Conservation (phyloP, 2,329 filamentous ascomycete genomes). For the Aureobasidium sp. region DNA sequence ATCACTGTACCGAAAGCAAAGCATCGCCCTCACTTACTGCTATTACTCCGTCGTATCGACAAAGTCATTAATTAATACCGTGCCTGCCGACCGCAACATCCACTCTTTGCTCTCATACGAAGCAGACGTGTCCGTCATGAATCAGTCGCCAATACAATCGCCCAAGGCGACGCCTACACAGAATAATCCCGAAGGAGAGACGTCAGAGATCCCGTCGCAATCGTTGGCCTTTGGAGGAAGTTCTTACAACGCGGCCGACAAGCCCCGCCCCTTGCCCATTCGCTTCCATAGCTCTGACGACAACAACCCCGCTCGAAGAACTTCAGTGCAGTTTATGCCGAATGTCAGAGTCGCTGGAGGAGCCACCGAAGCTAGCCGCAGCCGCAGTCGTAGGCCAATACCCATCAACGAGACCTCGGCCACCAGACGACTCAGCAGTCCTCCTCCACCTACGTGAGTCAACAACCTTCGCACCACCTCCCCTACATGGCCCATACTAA, state of each 20-base stretch:
- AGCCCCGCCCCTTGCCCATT: slow-evolving; percentile 19
- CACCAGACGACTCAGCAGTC: slow-evolving; percentile 19
- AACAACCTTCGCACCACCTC: background rate
- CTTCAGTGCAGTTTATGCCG: slow-evolving; percentile 33
- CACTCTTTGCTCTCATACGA: background rate
- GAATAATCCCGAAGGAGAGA: background rate
- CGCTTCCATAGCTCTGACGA: slow-evolving; percentile 21
- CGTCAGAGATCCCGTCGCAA: slow-evolving; percentile 3
- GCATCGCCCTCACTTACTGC: background rate
- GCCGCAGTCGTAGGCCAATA: slow-evolving; percentile 18
- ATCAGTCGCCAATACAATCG: slow-evolving; percentile 6
- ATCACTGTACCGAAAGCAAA: background rate
- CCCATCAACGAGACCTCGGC: slow-evolving; percentile 13
- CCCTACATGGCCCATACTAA: background rate
- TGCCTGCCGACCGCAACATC: background rate
- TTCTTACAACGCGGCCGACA: slow-evolving; percentile 18
- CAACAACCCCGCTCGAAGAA: slow-evolving; percentile 21
- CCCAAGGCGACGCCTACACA: background rate
- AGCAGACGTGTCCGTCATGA: background rate
- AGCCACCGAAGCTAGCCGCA: slow-evolving; percentile 17
- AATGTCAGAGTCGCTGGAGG: slow-evolving; percentile 21
- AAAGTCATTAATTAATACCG: background rate
- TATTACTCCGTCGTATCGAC: background rate
- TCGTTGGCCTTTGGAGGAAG: slow-evolving; percentile 4
- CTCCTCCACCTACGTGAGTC: slow-evolving; percentile 21